Base-by-base conservation (phyloP, 179 eudicot species). In the Drosera spatulata region DNA sequence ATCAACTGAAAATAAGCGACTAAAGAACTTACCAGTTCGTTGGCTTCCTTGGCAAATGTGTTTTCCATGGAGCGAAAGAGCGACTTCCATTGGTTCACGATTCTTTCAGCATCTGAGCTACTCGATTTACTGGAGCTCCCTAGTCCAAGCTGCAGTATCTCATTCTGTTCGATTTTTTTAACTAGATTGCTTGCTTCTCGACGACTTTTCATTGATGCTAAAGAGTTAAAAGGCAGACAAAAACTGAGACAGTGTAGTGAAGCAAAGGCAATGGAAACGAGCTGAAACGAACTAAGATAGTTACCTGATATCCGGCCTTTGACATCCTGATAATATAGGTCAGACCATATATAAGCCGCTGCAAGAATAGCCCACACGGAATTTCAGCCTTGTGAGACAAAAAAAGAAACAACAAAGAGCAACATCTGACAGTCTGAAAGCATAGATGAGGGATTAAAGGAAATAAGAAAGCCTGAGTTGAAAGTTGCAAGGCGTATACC, bases 261-360 rank as follows among this genome's bases (percentile, higher is more conserved):
- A 58, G 39, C 5, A 9, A 55, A 8, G 2, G 10, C 33, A 50
- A 41, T 1, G 37, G 15, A n/a, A 53, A 14, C 12, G 39, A 56
- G 37, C 14, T 5, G 8, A 13, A 12, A 45, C 12, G 33, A 14
- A 56, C 39, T 38, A 5, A 10, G 37, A 42, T 58, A 7, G 67
- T 62, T 62, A 89, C 96, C 69, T 61, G 86, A 75, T 69, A 86
- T 64, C 53, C 95, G 86, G 66, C 85, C 87, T 77, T 80, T 84
- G 58, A 73, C 67, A 69, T 89, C 96, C 77, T 86, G 88, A 61
- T 82, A 83, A 59, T 84, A 84, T 54, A 89, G 88, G 71, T 89
- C 95, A 47, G 86, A 70, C 96, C 83, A 84, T 40, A 89, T 79
- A 68, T 80, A 80, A 53, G 77, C 83, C 75, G 86, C 95, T 88